Evolutionary conservation across 78 protist genomes (phyloP), one percentile per base, ranked within the genome.

Genomic region (Dictyostelium intermedium): DNA sequence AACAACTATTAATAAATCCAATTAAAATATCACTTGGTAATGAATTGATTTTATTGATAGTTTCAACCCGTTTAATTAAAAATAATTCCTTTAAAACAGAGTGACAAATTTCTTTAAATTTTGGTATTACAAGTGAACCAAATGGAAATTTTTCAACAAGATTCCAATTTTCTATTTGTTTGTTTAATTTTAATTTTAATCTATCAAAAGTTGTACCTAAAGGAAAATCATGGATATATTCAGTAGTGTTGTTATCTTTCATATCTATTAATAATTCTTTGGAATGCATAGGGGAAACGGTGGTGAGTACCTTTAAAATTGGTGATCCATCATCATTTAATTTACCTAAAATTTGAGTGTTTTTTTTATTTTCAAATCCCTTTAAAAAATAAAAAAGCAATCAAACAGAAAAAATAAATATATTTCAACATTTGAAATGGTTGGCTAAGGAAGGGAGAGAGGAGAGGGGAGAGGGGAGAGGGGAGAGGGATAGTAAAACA

Each of bases 61-160:
- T 69, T 3, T 11, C 25, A 14, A 8, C 8, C 11, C 50, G 56
- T 32, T 84, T 41, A 66, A 72, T 72, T 84, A 84, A 72, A 72
- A 32, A 84, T 23, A 47, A 6, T 39, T 86, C 92, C 35, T 45
- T 50, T 37, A 86, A 61, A 32, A 77, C 92, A 34, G 83, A 41
- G 34, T 50, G 35, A 56, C 83, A 73, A 18, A 86, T 47, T n/a
- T 74, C 39, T 25, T 77, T 47, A 13, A 86, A 27, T 10, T 47
- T 1, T 86, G 92, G 92, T 16, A 86, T 25, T 3, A 13, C 16
- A 39, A 74, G 45, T 41, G 74, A 41, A 23, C 35, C 61, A 20
- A 41, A 30, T 35, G 50, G 39, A 35, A 32, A 74, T n/a, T 45
- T 7, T 2, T 7, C 23, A 7, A 20, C 18, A 1, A 13, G 2